A percentile compares a stretch with the other conserved stretches of the same genome.
These are phyloP conservation scores for Chamaecrista fasciculata DNA, from an alignment of 306 rosid species.

Conservation along the genomic window DNA sequence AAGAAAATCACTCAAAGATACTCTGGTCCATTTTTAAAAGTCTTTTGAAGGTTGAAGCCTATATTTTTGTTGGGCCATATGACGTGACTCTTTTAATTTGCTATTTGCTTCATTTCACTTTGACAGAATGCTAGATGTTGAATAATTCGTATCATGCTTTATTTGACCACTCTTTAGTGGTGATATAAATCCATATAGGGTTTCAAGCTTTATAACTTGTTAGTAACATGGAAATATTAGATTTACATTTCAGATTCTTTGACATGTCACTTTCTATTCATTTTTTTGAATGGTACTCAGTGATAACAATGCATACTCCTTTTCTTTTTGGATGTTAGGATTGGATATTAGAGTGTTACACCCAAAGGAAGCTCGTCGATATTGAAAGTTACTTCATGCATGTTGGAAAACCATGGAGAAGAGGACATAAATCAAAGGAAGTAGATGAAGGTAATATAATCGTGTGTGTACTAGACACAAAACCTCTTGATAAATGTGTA, in stretches of 20 bases:
- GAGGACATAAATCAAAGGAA: conserved; percentile 47
- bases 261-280: conserved; percentile 11
- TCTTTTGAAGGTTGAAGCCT: neutral
- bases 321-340: conserved; percentile 50
- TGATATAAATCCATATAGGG: conserved; percentile 6
- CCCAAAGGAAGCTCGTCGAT: conserved; percentile 73
- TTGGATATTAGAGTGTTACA: conserved; percentile 80
- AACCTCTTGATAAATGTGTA: conserved; percentile 16
- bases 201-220: neutral
- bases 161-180: conserved; percentile 7
- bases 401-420: conserved; percentile 91
- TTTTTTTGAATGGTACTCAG: conserved; percentile 4
- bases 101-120: neutral
- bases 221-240: neutral
- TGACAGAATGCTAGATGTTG: conserved; percentile 9
- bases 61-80: neutral
- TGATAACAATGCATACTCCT: conserved; percentile 19
- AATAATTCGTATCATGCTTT: conserved; percentile 5
- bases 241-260: neutral
- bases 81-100: conserved; percentile 7
- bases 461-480: conserved; percentile 9
- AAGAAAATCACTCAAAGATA: neutral
- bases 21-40: neutral
- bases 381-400: conserved; percentile 76
- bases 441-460: conserved; percentile 49